phyloP scores from a whole-genome alignment of 495 filamentous ascomycete genomes.

The Penicillium silybi region DNA sequence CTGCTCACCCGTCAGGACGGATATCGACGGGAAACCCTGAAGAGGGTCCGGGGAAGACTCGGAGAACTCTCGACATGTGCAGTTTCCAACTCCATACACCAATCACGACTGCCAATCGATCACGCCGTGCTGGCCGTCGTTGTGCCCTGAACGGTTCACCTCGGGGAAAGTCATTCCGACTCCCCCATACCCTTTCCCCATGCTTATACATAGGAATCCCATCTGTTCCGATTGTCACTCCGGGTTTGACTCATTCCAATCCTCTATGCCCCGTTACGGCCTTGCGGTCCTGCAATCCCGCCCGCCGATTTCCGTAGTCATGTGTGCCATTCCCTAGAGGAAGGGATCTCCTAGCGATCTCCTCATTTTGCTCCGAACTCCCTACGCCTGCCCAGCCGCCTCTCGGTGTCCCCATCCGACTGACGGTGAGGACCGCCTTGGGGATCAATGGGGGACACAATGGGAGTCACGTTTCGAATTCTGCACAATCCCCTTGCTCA shows the following conservation, averaged over 20 bases:
- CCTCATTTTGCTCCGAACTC: neutral
- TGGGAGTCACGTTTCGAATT: neutral
- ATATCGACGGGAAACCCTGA: constrained; percentile 23
- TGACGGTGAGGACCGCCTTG: too few relatives aligned
- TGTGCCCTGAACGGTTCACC: constrained; percentile 3
- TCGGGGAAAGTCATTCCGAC: constrained; percentile 19
- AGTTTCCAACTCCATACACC: neutral
- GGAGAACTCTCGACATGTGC: constrained; percentile 23
- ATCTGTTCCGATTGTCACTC: neutral
- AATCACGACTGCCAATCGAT: neutral
- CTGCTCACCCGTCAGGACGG: constrained; percentile 8
- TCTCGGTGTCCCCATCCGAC: constrained; percentile 2
- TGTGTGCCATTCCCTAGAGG: constrained; percentile 23
- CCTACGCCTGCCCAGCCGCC: neutral
- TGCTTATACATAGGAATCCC: neutral
- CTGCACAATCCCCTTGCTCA: neutral
- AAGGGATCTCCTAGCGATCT: constrained; percentile 22
- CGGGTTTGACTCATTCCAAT: neutral
- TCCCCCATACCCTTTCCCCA: neutral
- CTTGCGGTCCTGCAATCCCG: constrained; percentile 3
- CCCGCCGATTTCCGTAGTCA: constrained; percentile 12
- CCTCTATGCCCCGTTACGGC: constrained; percentile 3
- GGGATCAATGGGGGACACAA: neutral
- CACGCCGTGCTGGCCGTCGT: neutral
- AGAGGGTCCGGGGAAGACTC: constrained; percentile 22